Conservation (phyloP, 73 alveolate genomes). For the Loxodes magnus region DNA sequence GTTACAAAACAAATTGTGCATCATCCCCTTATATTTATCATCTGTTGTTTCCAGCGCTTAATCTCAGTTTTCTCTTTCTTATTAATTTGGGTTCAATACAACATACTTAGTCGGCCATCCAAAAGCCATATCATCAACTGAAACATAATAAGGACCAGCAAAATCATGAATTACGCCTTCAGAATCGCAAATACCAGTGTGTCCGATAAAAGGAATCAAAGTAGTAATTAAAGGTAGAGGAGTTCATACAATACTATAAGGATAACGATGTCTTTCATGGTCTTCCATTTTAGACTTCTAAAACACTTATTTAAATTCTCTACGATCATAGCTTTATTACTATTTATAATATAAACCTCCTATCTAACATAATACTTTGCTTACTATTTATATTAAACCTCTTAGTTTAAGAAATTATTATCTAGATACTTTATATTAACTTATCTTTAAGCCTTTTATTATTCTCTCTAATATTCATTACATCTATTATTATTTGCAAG, state of each 20-base stretch:
- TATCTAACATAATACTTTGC: no score
- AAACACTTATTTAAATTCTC: no score
- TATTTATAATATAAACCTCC: no score
- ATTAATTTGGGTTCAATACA: constrained; percentile 31
- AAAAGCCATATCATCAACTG: constrained; percentile 84
- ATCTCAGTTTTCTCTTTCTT: constrained; percentile 39
- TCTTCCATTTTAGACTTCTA: no score
- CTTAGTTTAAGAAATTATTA: no score
- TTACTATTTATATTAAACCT: no score
- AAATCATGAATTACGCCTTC: constrained; percentile 88
- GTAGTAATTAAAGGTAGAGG: constrained; percentile 80
- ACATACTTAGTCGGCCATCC: constrained; percentile 82
- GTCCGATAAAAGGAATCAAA: constrained; percentile 84
- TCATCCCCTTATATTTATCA: constrained; percentile 18
- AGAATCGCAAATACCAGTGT: constrained; percentile 78
- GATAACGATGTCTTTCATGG: constrained; percentile 42
- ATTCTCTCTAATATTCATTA: no score
- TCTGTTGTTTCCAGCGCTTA: constrained; percentile 33
- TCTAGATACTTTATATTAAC: no score
- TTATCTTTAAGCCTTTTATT: no score
- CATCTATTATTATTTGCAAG: no score
- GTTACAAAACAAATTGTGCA: constrained; percentile 52
- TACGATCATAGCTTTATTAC: no score
- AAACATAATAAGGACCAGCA: constrained; percentile 81
- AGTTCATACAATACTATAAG: constrained; percentile 90